These are phyloP conservation scores for Diphasiastrum complanatum DNA, from an alignment of 83 land plant species.

Conservation along the genomic window DNA sequence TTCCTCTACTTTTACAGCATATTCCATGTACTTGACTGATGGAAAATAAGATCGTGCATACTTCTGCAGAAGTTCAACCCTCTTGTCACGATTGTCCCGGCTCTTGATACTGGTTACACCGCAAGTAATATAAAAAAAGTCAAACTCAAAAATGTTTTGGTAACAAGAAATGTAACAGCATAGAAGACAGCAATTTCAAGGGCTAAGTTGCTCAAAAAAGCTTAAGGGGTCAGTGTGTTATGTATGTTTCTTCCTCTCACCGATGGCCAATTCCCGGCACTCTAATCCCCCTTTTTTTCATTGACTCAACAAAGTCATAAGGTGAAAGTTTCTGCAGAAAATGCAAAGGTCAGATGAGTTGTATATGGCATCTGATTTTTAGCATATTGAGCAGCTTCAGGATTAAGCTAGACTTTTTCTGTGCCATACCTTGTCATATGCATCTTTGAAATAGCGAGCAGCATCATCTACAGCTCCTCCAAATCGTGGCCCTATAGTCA, in stretches of 20 bases:
- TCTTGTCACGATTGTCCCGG: conserved; percentile 93
- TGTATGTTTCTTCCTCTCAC: no score
- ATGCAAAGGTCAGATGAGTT: background rate
- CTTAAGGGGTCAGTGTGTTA: no score
- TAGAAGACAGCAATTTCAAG: no score
- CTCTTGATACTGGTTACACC: conserved; percentile 77
- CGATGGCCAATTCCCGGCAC: conserved; percentile 99
- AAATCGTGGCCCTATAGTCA: conserved; percentile 97
- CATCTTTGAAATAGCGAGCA: conserved; percentile 97
- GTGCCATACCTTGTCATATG: conserved; percentile 64
- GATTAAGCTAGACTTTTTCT: background rate
- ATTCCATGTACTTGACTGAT: conserved; percentile 58
- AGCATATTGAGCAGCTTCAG: background rate
- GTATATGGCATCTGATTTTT: background rate
- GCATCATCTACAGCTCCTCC: conserved; percentile 99
- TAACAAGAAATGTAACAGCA: background rate
- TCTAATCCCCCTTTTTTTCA: conserved; percentile 99
- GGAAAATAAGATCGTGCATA: conserved; percentile 86
- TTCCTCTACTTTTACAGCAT: conserved; percentile 86
- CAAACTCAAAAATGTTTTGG: background rate
- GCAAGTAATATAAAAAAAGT: background rate
- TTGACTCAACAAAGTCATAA: conserved; percentile 87
- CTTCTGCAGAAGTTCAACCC: conserved; percentile 80
- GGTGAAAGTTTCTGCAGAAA: conserved; percentile 60
- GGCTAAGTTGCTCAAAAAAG: no score